Base-by-base conservation (phyloP, 192 early-diverging fungal genomes). In the Coemansia sp. region DNA sequence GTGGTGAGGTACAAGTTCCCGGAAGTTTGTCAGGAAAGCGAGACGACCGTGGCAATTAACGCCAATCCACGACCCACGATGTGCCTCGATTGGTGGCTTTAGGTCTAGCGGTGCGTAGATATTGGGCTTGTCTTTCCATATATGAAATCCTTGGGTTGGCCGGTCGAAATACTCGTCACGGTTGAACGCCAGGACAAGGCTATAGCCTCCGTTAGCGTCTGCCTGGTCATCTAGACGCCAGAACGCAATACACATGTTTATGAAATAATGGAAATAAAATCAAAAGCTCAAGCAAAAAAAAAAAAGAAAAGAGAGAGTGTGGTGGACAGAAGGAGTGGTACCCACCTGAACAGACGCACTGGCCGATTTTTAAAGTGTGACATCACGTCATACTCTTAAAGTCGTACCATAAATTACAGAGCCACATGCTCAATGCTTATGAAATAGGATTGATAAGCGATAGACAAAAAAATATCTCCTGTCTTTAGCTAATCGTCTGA, bases 71-170 rank as follows among this genome's bases (percentile, higher is more conserved):
- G 76, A 57, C 8, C 76, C 76, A 2, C 69, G 60, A 14, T 79
- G 59, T 1, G 54, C 25, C 21, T 59, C 54, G 14, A 21, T 4
- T n/a, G 10, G 14, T 8, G 76, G 76, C 56, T 62, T 55, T 0
- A 69, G 59, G 29, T 79, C 76, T 16, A 59, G 42, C 2, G 76
- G 76, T n/a, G 76, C 76, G n/a, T 53, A 66, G 19, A 73, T 54
- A 14, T 47, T 24, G 21, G 69, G 62, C 23, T 42, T 5, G 10
- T 11, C 16, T 9, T 42, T 3, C 76, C 76, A 79, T 42, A 38
- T 38, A 30, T 79, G 76, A 50, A 73, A 68, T 0, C 58, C 62
- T 11, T 23, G 27, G 1, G 76, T 79, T 4, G 76, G 69, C 6
- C 76, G 69, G 4, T 51, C 54, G 27, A 73, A 69, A 46, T 42